These are phyloP conservation scores for Tricholoma terreum DNA, from an alignment of 768 basidiomycete genomes.

Conservation along the genomic window DNA sequence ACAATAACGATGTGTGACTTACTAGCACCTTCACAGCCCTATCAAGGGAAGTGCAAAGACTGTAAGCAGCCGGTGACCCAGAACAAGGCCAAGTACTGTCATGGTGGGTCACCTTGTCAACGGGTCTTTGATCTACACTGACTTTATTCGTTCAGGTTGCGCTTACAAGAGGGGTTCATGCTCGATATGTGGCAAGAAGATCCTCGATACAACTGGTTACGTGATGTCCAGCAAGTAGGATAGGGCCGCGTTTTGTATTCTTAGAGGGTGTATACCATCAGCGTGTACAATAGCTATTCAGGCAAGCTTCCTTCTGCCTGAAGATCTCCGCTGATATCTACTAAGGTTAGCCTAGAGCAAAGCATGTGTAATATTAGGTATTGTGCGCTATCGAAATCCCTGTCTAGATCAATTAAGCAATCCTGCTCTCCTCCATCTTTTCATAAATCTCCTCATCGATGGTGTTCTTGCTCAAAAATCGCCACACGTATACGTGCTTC, in stretches of 20 bases:
- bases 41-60: constrained; percentile 84
- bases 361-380: background rate
- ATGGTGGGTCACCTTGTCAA: constrained; percentile 50
- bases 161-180: constrained; percentile 87
- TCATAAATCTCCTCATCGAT: constrained; percentile 85
- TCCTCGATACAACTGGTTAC: constrained; percentile 80
- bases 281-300: background rate
- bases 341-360: background rate
- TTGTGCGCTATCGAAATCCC: background rate
- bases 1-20: constrained; percentile 13
- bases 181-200: constrained; percentile 84
- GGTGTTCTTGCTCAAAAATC: constrained; percentile 81
- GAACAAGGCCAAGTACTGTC: constrained; percentile 86
- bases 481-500: constrained; percentile 77
- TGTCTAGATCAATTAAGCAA: constrained; percentile 7
- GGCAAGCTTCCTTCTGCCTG: background rate
- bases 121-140: constrained; percentile 2
- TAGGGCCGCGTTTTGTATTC: background rate
- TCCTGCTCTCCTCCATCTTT: constrained; percentile 33
- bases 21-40: constrained; percentile 54
- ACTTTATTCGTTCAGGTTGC: constrained; percentile 51
- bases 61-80: constrained; percentile 83
- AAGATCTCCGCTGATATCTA: background rate
- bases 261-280: background rate
- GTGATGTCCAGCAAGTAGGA: constrained; percentile 79